Evolutionary conservation across 129 eudicot species (phyloP), one percentile per base, ranked within the genome.

Genomic region (Erigeron canadensis): DNA sequence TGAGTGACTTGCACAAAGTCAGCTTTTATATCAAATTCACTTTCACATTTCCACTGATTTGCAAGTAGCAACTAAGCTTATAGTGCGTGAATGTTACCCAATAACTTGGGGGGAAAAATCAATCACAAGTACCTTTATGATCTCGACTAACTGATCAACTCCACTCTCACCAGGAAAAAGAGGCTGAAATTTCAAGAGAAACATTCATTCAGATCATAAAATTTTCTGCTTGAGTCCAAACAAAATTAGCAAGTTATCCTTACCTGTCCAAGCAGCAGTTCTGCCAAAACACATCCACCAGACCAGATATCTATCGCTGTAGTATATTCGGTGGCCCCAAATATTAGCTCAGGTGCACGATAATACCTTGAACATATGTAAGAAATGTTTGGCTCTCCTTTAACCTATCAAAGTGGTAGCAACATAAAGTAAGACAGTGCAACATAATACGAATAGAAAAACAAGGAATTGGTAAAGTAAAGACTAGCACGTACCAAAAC

Each of bases 121-220:
- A 59, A 39, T 22, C 56, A 22, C 41, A 62, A 22, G 58, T 77
- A 86, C 96, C 97, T 90, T 90, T 55, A 90, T 90, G 72, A 90
- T 90, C 71, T 90, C 97, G 72, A 90, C 97, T 68, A 90, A 91
- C 81, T 90, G 97, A 81, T 90, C 97, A 46, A 90, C 91, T 75
- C 97, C 97, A 79, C 95, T 84, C 61, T 80, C 81, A 65, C 84
- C 81, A 54, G 84, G 85, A 15, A 80, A 85, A 57, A 78, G 84
- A 58, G 83, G 89, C 88, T 76, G 75, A 55, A 66, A 70, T 65
- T 38, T 67, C 23, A 55, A 38, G 23, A 58, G 8, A 48, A 7
- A n/a, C 28, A 34, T 65, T 64, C 11, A 57, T 61, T 67, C 47
- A 74, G 60, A 41, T 70, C 65, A 44, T 69, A 54, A 71, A 71